phyloP scores from a whole-genome alignment of 2,329 filamentous ascomycete genomes.

The Mollisiaceae sp. region DNA sequence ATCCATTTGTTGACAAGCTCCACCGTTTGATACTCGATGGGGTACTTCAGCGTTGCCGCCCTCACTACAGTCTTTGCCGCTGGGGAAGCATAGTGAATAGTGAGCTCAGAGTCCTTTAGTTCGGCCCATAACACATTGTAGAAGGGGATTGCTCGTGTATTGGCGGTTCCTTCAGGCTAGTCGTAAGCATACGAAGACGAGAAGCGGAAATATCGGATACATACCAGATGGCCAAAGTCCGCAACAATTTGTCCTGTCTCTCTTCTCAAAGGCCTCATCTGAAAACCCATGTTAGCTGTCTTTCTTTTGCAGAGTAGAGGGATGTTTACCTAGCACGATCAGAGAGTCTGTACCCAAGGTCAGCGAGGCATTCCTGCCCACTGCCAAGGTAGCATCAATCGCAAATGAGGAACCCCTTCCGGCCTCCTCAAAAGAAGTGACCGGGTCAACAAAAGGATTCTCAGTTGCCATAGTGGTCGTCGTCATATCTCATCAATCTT shows the following conservation, averaged over 20 bases:
- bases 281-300: slow-evolving; percentile 11
- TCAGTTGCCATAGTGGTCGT: slow-evolving; percentile 35
- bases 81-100: slow-evolving; percentile 73
- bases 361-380: slow-evolving; percentile 63
- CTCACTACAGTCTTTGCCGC: slow-evolving; percentile 64
- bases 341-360: slow-evolving; percentile 65
- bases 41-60: slow-evolving; percentile 65
- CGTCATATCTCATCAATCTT: slow-evolving; percentile 28
- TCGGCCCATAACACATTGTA: slow-evolving; percentile 88
- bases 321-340: slow-evolving; percentile 58
- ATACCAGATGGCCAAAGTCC: slow-evolving; percentile 57
- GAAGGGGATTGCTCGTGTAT: slow-evolving; percentile 66
- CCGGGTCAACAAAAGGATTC: slow-evolving; percentile 47
- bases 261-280: slow-evolving; percentile 60
- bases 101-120: slow-evolving; percentile 62
- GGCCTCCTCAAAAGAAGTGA: slow-evolving; percentile 40
- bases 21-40: slow-evolving; percentile 48
- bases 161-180: slow-evolving; percentile 35
- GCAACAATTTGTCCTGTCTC: slow-evolving; percentile 58
- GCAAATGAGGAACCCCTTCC: slow-evolving; percentile 43
- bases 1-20: slow-evolving; percentile 57
- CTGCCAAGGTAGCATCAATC: slow-evolving; percentile 53
- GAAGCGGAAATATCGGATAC: slow-evolving; percentile 18
- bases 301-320: not conserved
- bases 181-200: slow-evolving; percentile 26